These are phyloP conservation scores for Sequoia sempervirens DNA, from an alignment of 75 land plant species.

Conservation along the genomic window DNA sequence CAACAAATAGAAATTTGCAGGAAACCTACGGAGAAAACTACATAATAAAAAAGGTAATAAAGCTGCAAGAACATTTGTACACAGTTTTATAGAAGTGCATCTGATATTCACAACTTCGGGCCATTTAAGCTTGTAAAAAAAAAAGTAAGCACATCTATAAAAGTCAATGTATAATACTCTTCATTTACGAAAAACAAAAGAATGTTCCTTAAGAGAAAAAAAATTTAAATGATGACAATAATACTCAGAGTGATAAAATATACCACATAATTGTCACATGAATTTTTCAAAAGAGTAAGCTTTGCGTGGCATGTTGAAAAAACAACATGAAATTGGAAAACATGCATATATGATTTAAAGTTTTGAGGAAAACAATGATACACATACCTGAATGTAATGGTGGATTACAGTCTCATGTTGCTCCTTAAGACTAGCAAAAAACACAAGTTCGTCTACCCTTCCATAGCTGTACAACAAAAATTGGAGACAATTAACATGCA, in stretches of 20 bases:
- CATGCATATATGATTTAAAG: background rate
- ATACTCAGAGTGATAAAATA: background rate
- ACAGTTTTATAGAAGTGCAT: background rate
- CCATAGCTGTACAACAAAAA: constrained; percentile 67
- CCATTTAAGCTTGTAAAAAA: background rate
- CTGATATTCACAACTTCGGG: background rate
- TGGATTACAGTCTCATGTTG: constrained; percentile 91
- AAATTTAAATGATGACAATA: background rate
- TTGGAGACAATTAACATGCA: background rate
- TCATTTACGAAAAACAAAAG: background rate
- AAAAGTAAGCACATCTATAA: background rate
- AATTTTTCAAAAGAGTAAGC: constrained; percentile 1
- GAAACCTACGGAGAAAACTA: background rate
- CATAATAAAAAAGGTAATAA: background rate
- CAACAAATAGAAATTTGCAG: background rate
- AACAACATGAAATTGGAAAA: background rate
- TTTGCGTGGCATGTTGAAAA: background rate
- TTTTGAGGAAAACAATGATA: constrained; percentile 1
- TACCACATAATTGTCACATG: background rate
- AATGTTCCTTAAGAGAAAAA: background rate
- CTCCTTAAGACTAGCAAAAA: constrained; percentile 88
- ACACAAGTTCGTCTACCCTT: constrained; percentile 90
- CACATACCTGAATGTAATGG: constrained; percentile 84
- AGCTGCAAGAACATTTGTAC: background rate
- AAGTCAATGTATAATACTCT: background rate